Percentiles rank a stretch among this genome's conserved stretches.
phyloP scores from a whole-genome alignment of 345 rosid species.

The sweet orange (Citrus sinensis) region DNA sequence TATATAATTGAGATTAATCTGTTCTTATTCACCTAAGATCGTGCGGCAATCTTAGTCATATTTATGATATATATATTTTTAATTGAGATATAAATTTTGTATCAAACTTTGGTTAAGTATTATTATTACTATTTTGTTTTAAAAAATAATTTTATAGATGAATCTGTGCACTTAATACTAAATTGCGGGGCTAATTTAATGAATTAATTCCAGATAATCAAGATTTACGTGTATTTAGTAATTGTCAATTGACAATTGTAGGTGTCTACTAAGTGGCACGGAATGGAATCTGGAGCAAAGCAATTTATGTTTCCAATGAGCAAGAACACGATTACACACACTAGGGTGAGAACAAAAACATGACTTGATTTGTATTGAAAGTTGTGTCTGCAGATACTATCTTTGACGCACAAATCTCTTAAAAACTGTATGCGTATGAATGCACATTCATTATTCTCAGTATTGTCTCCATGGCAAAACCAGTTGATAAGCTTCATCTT shows the following conservation, averaged over 20 bases:
- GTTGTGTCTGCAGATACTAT: neutral
- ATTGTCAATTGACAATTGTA: neutral
- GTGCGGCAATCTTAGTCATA: no score
- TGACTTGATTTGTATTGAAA: neutral
- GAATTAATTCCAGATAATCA: neutral
- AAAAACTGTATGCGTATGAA: neutral
- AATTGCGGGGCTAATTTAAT: neutral
- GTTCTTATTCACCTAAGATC: no score
- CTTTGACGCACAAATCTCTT: neutral
- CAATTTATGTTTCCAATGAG: neutral
- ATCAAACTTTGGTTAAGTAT: neutral
- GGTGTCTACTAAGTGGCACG: neutral
- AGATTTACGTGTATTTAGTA: neutral
- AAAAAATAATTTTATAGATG: neutral
- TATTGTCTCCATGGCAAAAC: slow-evolving; percentile 31
- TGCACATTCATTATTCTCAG: neutral
- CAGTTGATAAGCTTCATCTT: neutral
- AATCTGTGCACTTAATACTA: neutral
- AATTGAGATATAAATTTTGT: no score
- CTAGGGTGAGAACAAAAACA: neutral
- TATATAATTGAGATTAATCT: no score
- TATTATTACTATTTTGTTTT: neutral
- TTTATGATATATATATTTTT: no score
- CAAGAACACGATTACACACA: no score
- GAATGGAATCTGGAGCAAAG: no score